Base-by-base conservation (phyloP, 768 basidiomycete species). In the Antrodiella citrinella region DNA sequence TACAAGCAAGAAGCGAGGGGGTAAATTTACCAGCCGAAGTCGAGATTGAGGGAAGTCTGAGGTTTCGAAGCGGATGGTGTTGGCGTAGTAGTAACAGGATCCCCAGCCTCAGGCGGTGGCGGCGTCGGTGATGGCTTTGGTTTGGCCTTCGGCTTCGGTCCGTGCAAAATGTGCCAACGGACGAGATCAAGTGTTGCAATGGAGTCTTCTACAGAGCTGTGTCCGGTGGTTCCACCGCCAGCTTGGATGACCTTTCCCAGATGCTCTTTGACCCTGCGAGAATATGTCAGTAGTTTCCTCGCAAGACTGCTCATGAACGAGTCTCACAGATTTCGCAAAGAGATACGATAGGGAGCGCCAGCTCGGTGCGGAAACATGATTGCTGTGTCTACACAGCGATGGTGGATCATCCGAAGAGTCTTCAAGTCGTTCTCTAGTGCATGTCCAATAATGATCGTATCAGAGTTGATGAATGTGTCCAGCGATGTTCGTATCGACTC, bases 371-470 rank as follows among this genome's bases (percentile, higher is more conserved):
- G 92, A 59, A 94, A 95, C 12, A 98, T 69, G 13, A 86, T 69
- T 0, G 81, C 85, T 0, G 96, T 98, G 60, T 99, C 96, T 24
- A 99, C 76, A 53, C 91, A 84, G 53, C 73, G 78, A 52, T 78
- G 75, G 64, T 99, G 96, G 1, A 98, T 68, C 58, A 98, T 81
- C 13, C 96, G 77, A 54, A 99, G 69, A 5, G 95, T 86, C 63
- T 85, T 88, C 56, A 99, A 69, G 63, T 99, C 96, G 64, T 98
- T 98, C 54, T 98, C 95, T 18, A 98, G 73, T 0, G 84, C 89
- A 66, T 88, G 86, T 1, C 95, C 95, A 49, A 97, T 83, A 26
- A 98, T 69, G 55, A 97, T 84, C 0, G 95, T 97, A 7, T 87
- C 71, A 12, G 81, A 69, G 48, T 84, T 82, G 49, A 98, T 84